Percentiles rank a stretch among this genome's conserved stretches.
phyloP scores from a whole-genome alignment of 1,284 basidiomycete species.

The Ganoderma sp. region DNA sequence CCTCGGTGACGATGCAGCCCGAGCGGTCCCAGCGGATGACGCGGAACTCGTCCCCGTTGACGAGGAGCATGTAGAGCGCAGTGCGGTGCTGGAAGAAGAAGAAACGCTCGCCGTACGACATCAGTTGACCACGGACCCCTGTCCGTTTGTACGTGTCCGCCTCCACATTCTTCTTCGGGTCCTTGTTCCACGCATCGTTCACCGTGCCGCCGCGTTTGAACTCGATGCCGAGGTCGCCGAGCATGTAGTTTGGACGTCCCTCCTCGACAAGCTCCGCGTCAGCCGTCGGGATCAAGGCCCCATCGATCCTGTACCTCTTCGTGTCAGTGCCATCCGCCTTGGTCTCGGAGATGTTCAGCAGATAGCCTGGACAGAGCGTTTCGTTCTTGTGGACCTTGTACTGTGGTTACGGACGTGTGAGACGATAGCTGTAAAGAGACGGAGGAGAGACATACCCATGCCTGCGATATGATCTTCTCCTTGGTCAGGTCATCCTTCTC shows the following conservation, averaged over 20 bases:
- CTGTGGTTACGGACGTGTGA: neutral
- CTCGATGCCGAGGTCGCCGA: slow-evolving; percentile 10
- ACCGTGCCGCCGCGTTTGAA: slow-evolving; percentile 5
- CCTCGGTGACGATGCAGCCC: slow-evolving; percentile 7
- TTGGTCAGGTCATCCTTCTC: neutral
- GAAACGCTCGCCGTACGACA: slow-evolving; percentile 7
- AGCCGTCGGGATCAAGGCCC: neutral
- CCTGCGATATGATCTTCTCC: neutral
- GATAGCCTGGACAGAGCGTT: slow-evolving; percentile 2
- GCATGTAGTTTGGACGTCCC: neutral
- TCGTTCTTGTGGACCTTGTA: neutral
- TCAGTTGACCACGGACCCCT: slow-evolving; percentile 5
- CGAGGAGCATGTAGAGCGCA: neutral
- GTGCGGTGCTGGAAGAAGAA: slow-evolving; percentile 9
- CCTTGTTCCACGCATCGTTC: too few relatives aligned
- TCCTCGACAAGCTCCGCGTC: neutral
- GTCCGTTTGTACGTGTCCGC: neutral
- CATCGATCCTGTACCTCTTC: slow-evolving; percentile 2
- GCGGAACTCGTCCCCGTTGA: slow-evolving; percentile 4
- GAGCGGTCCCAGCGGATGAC: slow-evolving; percentile 13
- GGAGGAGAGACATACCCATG: slow-evolving; percentile 4
- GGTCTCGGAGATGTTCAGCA: neutral
- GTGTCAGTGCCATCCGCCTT: neutral
- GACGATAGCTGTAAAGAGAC: neutral
- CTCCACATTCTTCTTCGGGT: neutral